A percentile compares a stretch with the other conserved stretches of the same genome.
These are phyloP conservation scores for Dentiscutata heterogama DNA, from an alignment of 371 early-diverging fungal genomes.

Conservation along the genomic window DNA sequence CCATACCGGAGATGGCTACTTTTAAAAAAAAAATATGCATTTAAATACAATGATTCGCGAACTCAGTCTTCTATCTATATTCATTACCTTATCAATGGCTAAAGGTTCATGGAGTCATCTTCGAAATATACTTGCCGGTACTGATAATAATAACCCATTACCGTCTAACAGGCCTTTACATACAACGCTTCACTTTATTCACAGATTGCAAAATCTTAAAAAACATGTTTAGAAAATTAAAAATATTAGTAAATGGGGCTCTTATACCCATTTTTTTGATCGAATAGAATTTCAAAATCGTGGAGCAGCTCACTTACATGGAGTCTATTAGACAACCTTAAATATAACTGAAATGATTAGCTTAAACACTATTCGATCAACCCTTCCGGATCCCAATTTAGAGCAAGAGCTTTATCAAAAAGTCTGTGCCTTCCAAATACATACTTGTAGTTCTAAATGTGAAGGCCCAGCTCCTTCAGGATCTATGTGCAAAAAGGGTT, in stretches of 20 bases:
- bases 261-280: constrained; percentile 5
- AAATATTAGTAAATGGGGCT: background rate
- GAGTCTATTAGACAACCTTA: background rate
- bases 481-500: background rate
- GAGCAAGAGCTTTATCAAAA: background rate
- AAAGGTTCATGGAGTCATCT: too few relatives aligned
- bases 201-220: background rate
- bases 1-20: too few relatives aligned
- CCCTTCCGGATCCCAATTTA: background rate
- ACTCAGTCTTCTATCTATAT: too few relatives aligned
- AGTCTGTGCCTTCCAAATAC: background rate
- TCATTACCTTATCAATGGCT: too few relatives aligned
- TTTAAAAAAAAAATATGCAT: too few relatives aligned
- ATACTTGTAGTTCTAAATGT: constrained; percentile 4
- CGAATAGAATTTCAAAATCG: constrained; percentile 22
- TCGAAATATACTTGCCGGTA: too few relatives aligned
- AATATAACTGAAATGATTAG: constrained; percentile 12
- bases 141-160: background rate
- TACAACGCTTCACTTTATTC: background rate
- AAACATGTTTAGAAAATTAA: background rate
- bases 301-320: background rate
- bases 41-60: too few relatives aligned
- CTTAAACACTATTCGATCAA: background rate
- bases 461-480: background rate
- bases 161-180: background rate